A percentile compares a stretch with the other conserved stretches of the same genome.
Conservation (phyloP, 768 basidiomycete genomes). For the Rickenella mellea region DNA sequence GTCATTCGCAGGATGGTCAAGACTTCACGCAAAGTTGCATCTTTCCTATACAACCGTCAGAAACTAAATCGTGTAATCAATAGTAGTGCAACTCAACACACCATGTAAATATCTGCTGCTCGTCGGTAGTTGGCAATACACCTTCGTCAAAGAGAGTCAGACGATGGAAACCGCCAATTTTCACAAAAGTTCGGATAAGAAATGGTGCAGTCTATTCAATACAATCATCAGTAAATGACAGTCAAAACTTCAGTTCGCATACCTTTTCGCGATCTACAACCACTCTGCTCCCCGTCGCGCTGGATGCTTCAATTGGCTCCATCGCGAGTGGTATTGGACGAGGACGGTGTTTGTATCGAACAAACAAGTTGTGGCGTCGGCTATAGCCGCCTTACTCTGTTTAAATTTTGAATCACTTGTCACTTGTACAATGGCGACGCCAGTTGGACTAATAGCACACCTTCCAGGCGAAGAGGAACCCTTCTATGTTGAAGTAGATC, state of each 20-base stretch:
- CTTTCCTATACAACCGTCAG: conserved; percentile 44
- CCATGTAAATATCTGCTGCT: conserved; percentile 80
- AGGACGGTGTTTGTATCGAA: too few relatives aligned
- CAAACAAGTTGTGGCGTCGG: too few relatives aligned
- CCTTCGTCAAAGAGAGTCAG: conserved; percentile 70
- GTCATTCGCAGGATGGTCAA: conserved; percentile 67
- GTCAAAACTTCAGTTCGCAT: not conserved
- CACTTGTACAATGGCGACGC: too few relatives aligned
- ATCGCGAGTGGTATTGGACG: too few relatives aligned
- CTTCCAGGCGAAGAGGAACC: too few relatives aligned
- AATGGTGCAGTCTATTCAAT: conserved; percentile 69
- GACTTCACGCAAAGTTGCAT: conserved; percentile 73
- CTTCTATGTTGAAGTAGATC: too few relatives aligned
- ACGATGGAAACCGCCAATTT: conserved; percentile 72
- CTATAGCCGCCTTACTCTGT: too few relatives aligned
- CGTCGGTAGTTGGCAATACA: conserved; percentile 66
- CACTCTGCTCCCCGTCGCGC: not conserved
- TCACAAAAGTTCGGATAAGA: conserved; percentile 73
- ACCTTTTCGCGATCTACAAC: not conserved
- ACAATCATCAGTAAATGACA: not conserved
- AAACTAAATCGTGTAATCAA: not conserved
- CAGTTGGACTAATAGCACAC: too few relatives aligned
- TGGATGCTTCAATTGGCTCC: too few relatives aligned
- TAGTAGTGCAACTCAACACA: conserved; percentile 18
- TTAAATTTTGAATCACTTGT: too few relatives aligned